Evolutionary conservation across 352 stramenopile species (phyloP), one percentile per base, ranked within the genome.

Genomic region (Stramenopiles sp.): DNA sequence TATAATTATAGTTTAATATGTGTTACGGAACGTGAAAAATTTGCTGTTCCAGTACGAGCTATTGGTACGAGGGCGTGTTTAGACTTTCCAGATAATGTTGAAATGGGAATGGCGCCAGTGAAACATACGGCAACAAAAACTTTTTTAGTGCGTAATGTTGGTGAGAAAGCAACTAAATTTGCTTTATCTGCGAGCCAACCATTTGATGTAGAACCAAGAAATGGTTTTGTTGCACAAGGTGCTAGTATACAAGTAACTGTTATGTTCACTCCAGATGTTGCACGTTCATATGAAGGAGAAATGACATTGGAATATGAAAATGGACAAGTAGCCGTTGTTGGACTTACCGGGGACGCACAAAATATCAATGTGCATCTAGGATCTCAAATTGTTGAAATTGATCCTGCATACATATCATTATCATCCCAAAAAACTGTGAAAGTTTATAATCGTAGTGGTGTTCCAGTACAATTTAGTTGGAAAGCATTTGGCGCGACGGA

Each of bases 1-100:
- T 94, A 97, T 79, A 82, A 86, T 0, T 79, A 91, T 13, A 92
- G 97, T 31, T 85, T 98, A 33, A 85, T 97, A n/a, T 96, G 91
- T 81, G 88, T 85, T 78, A 98, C 93, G 0, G 93, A 98, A 82
- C 86, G 93, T 23, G 93, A 97, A 82, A 93, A 92, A n/a, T 98
- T 98, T 79, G 43, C 95, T 32, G 83, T 98, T 1, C 92, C 93
- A 13, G 84, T 98, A 31, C 87, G 86, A 30, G 92, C 92, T 6
- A 83, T 89, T 30, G 93, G 93, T 0, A 86, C 86, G 0, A 88
- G 88, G 74, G 88, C 92, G 1, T 89, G 85, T n/a, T 83, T 98
- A 30, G 88, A 92, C 79, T 88, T 97, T 78, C 90, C 93, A 0
- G 92, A 97, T 80, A 83, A 92, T 53, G 84, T 97, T 32, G 82